A percentile compares a stretch with the other conserved stretches of the same genome.
These are phyloP conservation scores for Boletellus emodensis DNA, from an alignment of 768 basidiomycete species.

Conservation along the genomic window DNA sequence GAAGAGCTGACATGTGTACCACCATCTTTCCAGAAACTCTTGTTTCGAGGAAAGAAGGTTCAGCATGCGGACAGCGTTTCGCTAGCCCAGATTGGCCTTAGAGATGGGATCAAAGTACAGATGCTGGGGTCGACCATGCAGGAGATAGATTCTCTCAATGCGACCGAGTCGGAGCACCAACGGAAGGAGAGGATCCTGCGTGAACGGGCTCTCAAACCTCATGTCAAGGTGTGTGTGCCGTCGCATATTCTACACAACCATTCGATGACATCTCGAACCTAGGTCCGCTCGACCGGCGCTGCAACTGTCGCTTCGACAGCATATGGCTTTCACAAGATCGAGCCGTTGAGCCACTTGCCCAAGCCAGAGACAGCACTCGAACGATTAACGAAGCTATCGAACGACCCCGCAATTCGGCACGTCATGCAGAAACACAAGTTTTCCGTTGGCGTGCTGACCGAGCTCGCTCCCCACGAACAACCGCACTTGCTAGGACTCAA, in stretches of 20 bases:
- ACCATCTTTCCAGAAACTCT: slow-evolving; percentile 61
- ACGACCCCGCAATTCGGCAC: slow-evolving; percentile 68
- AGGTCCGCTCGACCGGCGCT: slow-evolving; percentile 57
- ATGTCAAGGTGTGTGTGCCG: slow-evolving; percentile 49
- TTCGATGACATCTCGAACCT: background rate
- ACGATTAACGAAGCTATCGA: slow-evolving; percentile 53
- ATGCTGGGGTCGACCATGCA: slow-evolving; percentile 62
- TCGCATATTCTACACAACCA: background rate
- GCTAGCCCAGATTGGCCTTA: slow-evolving; percentile 50
- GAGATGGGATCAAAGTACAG: slow-evolving; percentile 62
- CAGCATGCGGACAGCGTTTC: slow-evolving; percentile 29
- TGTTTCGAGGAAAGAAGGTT: slow-evolving; percentile 64
- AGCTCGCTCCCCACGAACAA: slow-evolving; percentile 75
- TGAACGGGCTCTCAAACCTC: slow-evolving; percentile 54
- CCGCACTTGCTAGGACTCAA: slow-evolving; percentile 70
- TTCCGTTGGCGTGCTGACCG: slow-evolving; percentile 65
- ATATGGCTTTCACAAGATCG: slow-evolving; percentile 63
- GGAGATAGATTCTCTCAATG: slow-evolving; percentile 53
- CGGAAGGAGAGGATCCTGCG: slow-evolving; percentile 54
- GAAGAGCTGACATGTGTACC: slow-evolving; percentile 68
- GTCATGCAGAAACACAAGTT: slow-evolving; percentile 70
- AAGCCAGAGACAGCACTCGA: slow-evolving; percentile 52
- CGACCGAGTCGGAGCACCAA: slow-evolving; percentile 54
- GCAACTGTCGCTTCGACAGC: slow-evolving; percentile 35
- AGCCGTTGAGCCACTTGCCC: slow-evolving; percentile 62